Percentiles rank a stretch among this genome's conserved stretches.
phyloP scores from a whole-genome alignment of 1,139 yeast genomes.

The Yamadazyma sp. region DNA sequence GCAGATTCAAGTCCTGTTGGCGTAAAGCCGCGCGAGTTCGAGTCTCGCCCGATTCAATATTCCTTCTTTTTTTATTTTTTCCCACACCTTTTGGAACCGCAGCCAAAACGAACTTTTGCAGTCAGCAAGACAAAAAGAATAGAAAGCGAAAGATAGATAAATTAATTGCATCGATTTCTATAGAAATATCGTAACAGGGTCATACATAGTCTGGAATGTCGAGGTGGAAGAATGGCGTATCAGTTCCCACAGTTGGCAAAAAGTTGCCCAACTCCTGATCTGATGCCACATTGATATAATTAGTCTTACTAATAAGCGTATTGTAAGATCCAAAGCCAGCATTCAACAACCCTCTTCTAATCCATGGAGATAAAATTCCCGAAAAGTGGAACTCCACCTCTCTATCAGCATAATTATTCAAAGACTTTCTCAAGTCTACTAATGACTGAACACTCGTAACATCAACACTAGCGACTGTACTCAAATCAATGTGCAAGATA shows the following conservation, averaged over 20 bases:
- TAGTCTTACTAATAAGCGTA: slow-evolving; percentile 39
- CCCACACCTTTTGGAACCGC: no score
- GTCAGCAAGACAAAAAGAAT: no score
- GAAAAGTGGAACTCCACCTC: slow-evolving; percentile 90
- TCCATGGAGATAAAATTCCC: slow-evolving; percentile 85
- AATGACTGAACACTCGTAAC: slow-evolving; percentile 78
- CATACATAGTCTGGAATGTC: slow-evolving; percentile 70
- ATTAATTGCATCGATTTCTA: not conserved
- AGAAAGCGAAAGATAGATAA: not conserved
- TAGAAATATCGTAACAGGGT: not conserved
- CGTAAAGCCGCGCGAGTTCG: slow-evolving; percentile 6
- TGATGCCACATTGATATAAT: slow-evolving; percentile 43
- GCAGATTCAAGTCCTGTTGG: slow-evolving; percentile 4
- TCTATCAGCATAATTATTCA: slow-evolving; percentile 73
- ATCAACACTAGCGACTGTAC: slow-evolving; percentile 73
- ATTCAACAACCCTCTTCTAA: slow-evolving; percentile 69
- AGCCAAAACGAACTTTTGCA: no score
- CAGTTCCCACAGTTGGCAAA: slow-evolving; percentile 66
- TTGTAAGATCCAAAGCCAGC: slow-evolving; percentile 76
- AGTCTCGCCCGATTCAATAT: slow-evolving; percentile 5
- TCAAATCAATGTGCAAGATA: slow-evolving; percentile 77
- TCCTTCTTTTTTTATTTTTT: not conserved
- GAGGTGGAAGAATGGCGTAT: slow-evolving; percentile 83
- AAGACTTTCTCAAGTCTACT: slow-evolving; percentile 71
- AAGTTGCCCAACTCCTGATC: slow-evolving; percentile 36